Evolutionary conservation across 2,329 filamentous ascomycete species (phyloP).

Genomic region (Bipolaris oryzae): DNA sequence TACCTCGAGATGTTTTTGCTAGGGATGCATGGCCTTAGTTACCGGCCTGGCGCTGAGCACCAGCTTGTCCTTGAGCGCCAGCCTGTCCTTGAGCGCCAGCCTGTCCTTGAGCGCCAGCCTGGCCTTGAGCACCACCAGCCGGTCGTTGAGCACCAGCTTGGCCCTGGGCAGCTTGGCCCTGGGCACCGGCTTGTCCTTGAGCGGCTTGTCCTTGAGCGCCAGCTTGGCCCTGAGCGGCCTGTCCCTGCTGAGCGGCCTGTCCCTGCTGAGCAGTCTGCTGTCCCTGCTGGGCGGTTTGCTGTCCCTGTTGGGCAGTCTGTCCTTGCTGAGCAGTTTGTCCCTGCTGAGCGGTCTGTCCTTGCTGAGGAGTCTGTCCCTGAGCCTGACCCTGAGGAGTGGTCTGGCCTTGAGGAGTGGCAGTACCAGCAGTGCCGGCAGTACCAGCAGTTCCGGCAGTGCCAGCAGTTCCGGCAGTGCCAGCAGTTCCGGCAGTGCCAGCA

Average conservation of each 20-base stretch:
- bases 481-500: neutral
- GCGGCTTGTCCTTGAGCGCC: too few species aligned
- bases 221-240: too few species aligned
- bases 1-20: neutral
- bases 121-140: too few species aligned
- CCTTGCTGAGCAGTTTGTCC: conserved; percentile 12
- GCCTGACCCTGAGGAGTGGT: conserved; percentile 4
- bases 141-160: too few species aligned
- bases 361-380: conserved; percentile 9
- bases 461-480: neutral
- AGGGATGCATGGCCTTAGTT: neutral
- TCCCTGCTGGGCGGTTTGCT: conserved; percentile 12
- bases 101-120: conserved; percentile 3
- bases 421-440: neutral
- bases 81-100: neutral
- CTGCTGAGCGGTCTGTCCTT: neutral
- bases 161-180: too few species aligned
- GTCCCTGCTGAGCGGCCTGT: conserved; percentile 6
- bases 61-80: too few species aligned
- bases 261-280: conserved; percentile 12
- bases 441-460: too few species aligned
- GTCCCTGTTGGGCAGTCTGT: conserved; percentile 8
- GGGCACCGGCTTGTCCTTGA: too few species aligned
- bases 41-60: neutral
- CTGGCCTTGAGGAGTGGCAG: conserved; percentile 4